These are phyloP conservation scores for Neckera pumila DNA, from an alignment of 225 moss, liverwort and hornwort species.

Conservation along the genomic window DNA sequence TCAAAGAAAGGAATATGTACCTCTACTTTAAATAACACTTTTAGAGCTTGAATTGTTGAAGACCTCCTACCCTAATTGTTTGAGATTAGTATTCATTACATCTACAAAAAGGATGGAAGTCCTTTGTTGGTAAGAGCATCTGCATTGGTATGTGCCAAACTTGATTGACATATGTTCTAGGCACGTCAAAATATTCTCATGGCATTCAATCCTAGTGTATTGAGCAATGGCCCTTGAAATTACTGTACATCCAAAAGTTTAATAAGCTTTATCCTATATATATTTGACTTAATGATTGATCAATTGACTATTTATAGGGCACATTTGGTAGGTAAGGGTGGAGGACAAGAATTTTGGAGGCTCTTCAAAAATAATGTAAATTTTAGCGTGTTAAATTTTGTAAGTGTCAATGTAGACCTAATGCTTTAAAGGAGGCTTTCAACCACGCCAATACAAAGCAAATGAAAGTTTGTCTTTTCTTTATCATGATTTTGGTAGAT, in stretches of 20 bases:
- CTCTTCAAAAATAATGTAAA: background rate
- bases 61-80: background rate
- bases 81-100: background rate
- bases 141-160: rapidly evolving
- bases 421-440: background rate
- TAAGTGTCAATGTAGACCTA: rapidly evolving
- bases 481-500: background rate
- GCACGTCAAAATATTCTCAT: background rate
- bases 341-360: background rate
- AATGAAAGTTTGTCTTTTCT: background rate
- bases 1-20: background rate
- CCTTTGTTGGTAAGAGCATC: background rate
- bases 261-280: background rate
- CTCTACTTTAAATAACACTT: rapidly evolving
- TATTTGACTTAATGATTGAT: background rate
- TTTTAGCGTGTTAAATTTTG: background rate
- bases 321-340: background rate
- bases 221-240: background rate
- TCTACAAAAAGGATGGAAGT: background rate
- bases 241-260: background rate
- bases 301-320: background rate
- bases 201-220: background rate
- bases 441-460: rapidly evolving
- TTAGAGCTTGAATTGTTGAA: background rate
- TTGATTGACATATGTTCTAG: background rate